Base-by-base conservation (phyloP, 2,329 filamentous ascomycete species). In the Alternaria brassicae region DNA sequence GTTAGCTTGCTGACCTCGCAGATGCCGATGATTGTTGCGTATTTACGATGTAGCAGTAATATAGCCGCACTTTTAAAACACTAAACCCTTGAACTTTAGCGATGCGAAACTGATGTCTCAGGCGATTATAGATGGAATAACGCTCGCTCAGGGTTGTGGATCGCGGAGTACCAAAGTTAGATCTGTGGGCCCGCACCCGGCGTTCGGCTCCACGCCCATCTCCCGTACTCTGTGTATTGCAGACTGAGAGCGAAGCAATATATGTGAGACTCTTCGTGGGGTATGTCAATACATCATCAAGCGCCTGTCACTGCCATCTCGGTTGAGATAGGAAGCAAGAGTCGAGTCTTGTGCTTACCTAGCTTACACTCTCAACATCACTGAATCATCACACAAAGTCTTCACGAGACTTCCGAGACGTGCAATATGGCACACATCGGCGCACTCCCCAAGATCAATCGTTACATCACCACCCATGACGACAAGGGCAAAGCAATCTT, bases 381-480 rank as follows among this genome's bases (percentile, higher is more conserved):
- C 23, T 32, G 15, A 12, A 32, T 40, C 52, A 37, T 39, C 36
- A 37, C 42, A 47, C 47, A 27, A 8, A 48, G 6, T 23, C 30
- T 23, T 17, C 30, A 25, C 30, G 3, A 12, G 2, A 17, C 39
- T 28, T 37, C 34, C 23, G 27, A 57, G 42, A 15, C 30, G 28
- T 39, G n/a, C 49, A 69, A 39, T 6, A 76, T 76, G 74, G 72
- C 74, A 62, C 72, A 75, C 57, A 52, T 67, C 39, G 71, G 73
- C 40, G 67, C 67, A 7, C 71, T 75, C 13, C 71, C 72, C 30
- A 72, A 71, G 41, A 66, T 77, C 36, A 58, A 78, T 17, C 73
- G 77, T 9, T 76, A 76, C 49, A 73, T 79, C 62, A 79, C 77
- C 3, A 63, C 68, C 25, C 77, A 79, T 61, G 65, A 78, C 28